phyloP scores from a whole-genome alignment of 1,284 basidiomycete genomes.

The Marasmius oreades region DNA sequence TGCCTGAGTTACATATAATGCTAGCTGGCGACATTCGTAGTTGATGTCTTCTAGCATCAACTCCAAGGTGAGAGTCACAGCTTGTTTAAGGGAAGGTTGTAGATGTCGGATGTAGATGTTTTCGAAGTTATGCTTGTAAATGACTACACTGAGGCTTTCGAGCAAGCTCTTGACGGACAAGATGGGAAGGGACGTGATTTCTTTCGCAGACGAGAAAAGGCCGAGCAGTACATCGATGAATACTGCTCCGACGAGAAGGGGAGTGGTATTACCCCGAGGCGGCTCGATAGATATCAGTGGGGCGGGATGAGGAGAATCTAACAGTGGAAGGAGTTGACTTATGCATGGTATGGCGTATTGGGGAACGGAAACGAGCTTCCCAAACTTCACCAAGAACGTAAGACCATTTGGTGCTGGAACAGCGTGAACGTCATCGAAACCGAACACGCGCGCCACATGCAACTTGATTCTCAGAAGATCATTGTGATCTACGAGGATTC shows the following conservation, averaged over 20 bases:
- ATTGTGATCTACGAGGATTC: slow-evolving; percentile 47
- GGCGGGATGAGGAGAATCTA: slow-evolving; percentile 54
- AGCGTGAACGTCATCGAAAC: slow-evolving; percentile 48
- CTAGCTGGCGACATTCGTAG: slow-evolving; percentile 62
- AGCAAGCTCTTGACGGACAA: slow-evolving; percentile 54
- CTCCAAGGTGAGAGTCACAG: slow-evolving; percentile 48
- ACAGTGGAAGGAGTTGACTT: slow-evolving; percentile 47
- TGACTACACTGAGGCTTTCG: slow-evolving; percentile 57
- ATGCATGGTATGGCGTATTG: slow-evolving; percentile 50
- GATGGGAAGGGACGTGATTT: slow-evolving; percentile 44
- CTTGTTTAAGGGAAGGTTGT: slow-evolving; percentile 47
- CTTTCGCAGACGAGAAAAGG: slow-evolving; percentile 41
- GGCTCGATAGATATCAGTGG: slow-evolving; percentile 48
- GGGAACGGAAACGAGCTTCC: slow-evolving; percentile 38
- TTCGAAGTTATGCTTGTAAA: slow-evolving; percentile 70
- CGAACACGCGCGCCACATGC: slow-evolving; percentile 51
- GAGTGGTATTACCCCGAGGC: slow-evolving; percentile 38
- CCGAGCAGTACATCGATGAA: slow-evolving; percentile 58
- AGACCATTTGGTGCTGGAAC: slow-evolving; percentile 44
- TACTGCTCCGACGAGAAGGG: slow-evolving; percentile 53
- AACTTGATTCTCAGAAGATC: slow-evolving; percentile 59
- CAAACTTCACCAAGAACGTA: slow-evolving; percentile 51
- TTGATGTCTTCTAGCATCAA: slow-evolving; percentile 49
- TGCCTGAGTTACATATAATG: slow-evolving; percentile 54
- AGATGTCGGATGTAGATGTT: slow-evolving; percentile 47